Evolutionary conservation across 768 basidiomycete genomes (phyloP), one percentile per base, ranked within the genome.

Genomic region (Baorangia bicolor): DNA sequence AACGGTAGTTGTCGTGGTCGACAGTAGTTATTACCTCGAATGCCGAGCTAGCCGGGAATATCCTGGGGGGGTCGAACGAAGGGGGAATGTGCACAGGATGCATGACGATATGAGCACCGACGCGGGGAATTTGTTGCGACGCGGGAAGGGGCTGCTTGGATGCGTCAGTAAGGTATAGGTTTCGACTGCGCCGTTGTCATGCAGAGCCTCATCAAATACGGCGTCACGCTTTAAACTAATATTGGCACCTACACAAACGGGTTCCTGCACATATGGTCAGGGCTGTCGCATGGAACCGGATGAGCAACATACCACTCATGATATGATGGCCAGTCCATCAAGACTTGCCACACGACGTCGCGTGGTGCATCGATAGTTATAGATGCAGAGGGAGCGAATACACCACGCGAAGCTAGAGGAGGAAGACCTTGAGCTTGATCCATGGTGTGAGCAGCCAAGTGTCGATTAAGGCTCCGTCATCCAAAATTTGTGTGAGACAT

Each of bases 241-340:
- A 37, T n/a, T n/a, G 10, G 23, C 18, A 72, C 81, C 28, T 72
- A 86, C 86, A 82, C 79, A 52, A 87, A 88, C 6, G 86, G 77
- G 61, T 88, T 88, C 86, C 86, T 88, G 56, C 33, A n/a, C 12
- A 18, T 16, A 34, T 43, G 52, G 52, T 57, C 53, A 43, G 34
- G 39, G 40, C 45, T 47, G 23, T 55, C 35, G 45, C 39, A 12
- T 23, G 18, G 20, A 30, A 45, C 2, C 33, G 41, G 21, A 3
- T 14, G 33, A 33, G 31, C 41, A 42, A 64, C 77, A 46, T 66
- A 85, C 88, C 88, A 90, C 71, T 84, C 74, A 18, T 74, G 73
- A 60, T 89, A 89, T 5, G 79, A 76, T 2, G 72, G 65, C 70
- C 89, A 88, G 66, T 88, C 84, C 51, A 80, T 71, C 40, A 90